Percentiles rank a stretch among this genome's conserved stretches.
Conservation (phyloP, 140 eudicot genomes). For the Bidens hawaiensis region DNA sequence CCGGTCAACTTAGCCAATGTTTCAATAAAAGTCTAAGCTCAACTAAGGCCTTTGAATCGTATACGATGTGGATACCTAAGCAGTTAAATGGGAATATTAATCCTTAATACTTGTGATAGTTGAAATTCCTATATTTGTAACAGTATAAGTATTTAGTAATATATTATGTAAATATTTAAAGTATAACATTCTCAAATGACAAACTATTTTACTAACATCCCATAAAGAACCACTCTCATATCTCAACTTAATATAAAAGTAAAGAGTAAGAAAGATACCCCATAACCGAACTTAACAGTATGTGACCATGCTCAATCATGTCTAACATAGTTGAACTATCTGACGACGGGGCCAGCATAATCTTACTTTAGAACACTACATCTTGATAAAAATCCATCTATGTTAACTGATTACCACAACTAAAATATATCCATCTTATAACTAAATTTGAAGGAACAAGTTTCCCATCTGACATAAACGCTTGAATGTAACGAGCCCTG, state of each 20-base stretch:
- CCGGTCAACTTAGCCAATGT: background rate
- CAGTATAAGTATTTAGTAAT: background rate
- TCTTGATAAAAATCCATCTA: background rate
- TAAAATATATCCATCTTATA: background rate
- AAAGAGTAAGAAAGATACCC: background rate
- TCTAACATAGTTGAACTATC: background rate
- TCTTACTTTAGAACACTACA: slow-evolving; percentile 2
- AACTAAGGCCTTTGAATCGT: background rate
- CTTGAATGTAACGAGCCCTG: too few relatives aligned
- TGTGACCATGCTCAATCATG: background rate
- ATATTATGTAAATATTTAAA: background rate
- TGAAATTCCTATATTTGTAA: background rate
- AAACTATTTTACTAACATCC: slow-evolving; percentile 5
- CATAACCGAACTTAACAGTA: slow-evolving; percentile 5
- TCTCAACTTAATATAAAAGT: background rate
- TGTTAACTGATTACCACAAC: background rate
- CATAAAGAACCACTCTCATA: slow-evolving; percentile 5
- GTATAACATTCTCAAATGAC: background rate
- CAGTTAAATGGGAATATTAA: background rate
- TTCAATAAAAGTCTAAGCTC: background rate
- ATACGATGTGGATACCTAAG: background rate
- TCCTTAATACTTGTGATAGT: background rate
- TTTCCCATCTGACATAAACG: too few relatives aligned
- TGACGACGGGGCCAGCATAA: background rate
- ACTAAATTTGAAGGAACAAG: background rate